Base-by-base conservation (phyloP, 495 filamentous ascomycete genomes). In the Penicillium mononematosum region DNA sequence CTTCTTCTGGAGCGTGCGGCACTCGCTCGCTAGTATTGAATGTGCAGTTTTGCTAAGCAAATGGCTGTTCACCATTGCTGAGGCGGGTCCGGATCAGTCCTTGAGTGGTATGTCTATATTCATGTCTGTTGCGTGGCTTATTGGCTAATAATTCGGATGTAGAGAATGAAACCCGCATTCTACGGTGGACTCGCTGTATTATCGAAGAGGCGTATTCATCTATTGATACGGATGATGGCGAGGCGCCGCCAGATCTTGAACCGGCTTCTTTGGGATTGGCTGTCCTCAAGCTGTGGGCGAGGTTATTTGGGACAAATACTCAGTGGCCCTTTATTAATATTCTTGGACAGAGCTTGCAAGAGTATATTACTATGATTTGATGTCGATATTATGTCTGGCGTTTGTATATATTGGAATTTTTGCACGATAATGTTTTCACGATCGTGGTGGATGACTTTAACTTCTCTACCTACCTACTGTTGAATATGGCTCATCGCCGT, bases 1-100 rank as follows among this genome's bases (percentile, higher is more conserved):
- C 4, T 75, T 79, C 32, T 76, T 78, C 45, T 81, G 78, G 79
- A 75, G 74, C 42, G 74, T 79, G 11, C 71, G 75, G 20, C 77
- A 81, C 58, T 78, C 77, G 0, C 65, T 80, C 16, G 75, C 72
- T 8, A 77, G 73, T 50, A 64, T 80, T 11, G 78, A 81, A 58
- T 81, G 76, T 50, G 79, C 76, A 0, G 67, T 80, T 5, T 58
- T 80, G 10, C 61, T 80, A 1, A 78, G 75, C 54, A 75, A 80
- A 59, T 81, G 78, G 80, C 68, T 83, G 11, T 63, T 75, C 24
- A 73, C 66, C 1, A 48, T 75, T 44, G 64, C 67, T 2, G 70
- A 73, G 46, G 62, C 69, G 0, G 67, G 63, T 0, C 61, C 58
- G 3, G 66, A 70, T 39, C 72, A 72, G 25, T 62, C 52, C 4